A percentile compares a stretch with the other conserved stretches of the same genome.
Evolutionary conservation across 345 rosid genomes (phyloP).

Genomic region (Linum lewisii): DNA sequence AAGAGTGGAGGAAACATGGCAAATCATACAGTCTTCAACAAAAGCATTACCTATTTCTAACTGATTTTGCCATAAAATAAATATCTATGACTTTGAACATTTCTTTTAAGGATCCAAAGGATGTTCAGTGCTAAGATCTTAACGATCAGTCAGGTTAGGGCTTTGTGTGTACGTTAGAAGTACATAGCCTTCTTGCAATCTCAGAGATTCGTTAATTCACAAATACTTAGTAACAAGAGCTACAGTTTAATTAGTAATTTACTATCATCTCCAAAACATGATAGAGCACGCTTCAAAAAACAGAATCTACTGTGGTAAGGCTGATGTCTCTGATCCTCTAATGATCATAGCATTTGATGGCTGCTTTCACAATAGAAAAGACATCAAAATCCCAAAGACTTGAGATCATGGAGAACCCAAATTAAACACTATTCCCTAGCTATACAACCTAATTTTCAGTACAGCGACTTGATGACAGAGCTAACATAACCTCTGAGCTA

Average conservation of each 20-base stretch:
- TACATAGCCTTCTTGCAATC: neutral
- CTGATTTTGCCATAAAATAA: neutral
- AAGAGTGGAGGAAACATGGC: neutral
- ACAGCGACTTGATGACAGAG: neutral
- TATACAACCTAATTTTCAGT: neutral
- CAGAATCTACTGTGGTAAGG: too few relatives aligned
- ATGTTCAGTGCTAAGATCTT: neutral
- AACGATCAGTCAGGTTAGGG: neutral
- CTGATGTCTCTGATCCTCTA: too few relatives aligned
- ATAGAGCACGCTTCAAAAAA: too few relatives aligned
- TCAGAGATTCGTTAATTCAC: neutral
- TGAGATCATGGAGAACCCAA: too few relatives aligned
- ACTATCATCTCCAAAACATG: too few relatives aligned
- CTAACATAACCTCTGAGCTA: neutral
- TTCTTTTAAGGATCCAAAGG: neutral
- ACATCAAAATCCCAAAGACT: too few relatives aligned
- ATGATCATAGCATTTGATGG: too few relatives aligned
- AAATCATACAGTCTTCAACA: neutral
- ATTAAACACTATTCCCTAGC: neutral
- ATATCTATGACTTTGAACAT: neutral
- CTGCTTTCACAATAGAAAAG: too few relatives aligned
- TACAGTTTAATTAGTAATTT: too few relatives aligned
- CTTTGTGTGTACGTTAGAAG: neutral
- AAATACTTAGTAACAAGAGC: too few relatives aligned
- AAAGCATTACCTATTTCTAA: neutral